Base-by-base conservation (phyloP, 768 basidiomycete species). In the Lactarius hatsudake region DNA sequence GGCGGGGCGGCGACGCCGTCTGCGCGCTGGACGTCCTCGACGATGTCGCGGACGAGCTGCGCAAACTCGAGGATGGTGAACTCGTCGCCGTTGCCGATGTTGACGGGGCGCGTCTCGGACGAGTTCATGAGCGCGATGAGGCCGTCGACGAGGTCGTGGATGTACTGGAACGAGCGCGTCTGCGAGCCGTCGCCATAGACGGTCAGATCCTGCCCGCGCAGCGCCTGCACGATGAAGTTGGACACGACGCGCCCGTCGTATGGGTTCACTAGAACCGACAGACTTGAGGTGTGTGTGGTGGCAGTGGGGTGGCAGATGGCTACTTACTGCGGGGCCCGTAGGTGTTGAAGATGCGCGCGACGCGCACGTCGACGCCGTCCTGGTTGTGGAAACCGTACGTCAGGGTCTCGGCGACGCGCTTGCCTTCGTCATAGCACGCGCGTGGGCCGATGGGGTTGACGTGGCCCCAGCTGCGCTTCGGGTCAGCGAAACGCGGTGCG, bases 341-440 rank as follows among this genome's bases (percentile, higher is more conserved):
- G 26, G 94, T 95, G 77, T 99, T 99, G 85, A 99, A 99, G 73
- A 99, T 99, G 71, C 97, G 92, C 3, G 96, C 96, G 51, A 99
- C 96, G 63, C 96, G 89, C 62, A 98, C 93, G 72, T 98, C 93
- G 67, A 99, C 96, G 63, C 89, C 88, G 74, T 98, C 94, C 76
- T 97, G 97, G 66, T 91, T 84, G 71, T 93, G 90, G 83, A 91
- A 98, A 48, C 96, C 96, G 74, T 98, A 99, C 8, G 96, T 96
- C 71, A 99, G 79, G 20, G 96, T 97, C 80, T 99, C 97, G 48
- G 97, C 96, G 45, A 98, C 96, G 73, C 97, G 94, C 81, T 99
- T 99, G 59, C 97, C 97, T 79, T 99, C 97, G 75, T 99, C 97
- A 75, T 99, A 99, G 79, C 97, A 99, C n/a, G 96, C 96, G 69